Evolutionary conservation across 1,284 basidiomycete genomes (phyloP).

Genomic region (Ceratorhiza oryzae-sativae): DNA sequence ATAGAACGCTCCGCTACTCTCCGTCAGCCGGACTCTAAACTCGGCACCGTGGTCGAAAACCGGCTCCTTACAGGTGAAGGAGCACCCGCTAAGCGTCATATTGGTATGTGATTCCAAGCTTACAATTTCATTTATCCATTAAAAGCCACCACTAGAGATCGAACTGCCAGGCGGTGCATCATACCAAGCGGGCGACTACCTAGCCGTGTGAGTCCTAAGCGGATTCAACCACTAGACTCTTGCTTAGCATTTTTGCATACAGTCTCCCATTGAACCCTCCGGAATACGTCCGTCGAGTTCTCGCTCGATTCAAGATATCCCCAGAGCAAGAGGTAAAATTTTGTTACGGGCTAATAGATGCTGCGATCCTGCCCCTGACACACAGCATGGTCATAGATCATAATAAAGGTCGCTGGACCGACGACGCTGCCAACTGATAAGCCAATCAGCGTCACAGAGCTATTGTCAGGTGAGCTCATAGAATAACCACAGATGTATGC

Average conservation of each 20-base stretch:
- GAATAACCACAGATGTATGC: slow-evolving; percentile 53
- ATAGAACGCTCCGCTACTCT: slow-evolving; percentile 53
- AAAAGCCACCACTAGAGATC: slow-evolving; percentile 8
- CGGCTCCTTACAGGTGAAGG: slow-evolving; percentile 53
- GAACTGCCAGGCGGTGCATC: slow-evolving; percentile 21
- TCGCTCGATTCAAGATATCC: slow-evolving; percentile 39
- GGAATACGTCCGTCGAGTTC: slow-evolving; percentile 43
- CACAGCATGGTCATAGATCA: slow-evolving; percentile 48
- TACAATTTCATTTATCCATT: not conserved
- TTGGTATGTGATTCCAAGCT: slow-evolving; percentile 48
- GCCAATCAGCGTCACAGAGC: slow-evolving; percentile 10
- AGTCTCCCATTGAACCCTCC: slow-evolving; percentile 42
- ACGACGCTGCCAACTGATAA: slow-evolving; percentile 50
- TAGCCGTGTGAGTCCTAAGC: slow-evolving; percentile 47
- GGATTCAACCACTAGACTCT: slow-evolving; percentile 56
- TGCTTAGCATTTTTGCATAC: slow-evolving; percentile 48
- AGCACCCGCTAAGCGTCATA: slow-evolving; percentile 56
- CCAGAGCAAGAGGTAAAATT: slow-evolving; percentile 55
- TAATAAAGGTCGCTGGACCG: slow-evolving; percentile 53
- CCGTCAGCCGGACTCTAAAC: slow-evolving; percentile 53
- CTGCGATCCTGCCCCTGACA: not conserved
- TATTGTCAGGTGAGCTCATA: slow-evolving; percentile 49
- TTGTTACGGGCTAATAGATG: not conserved
- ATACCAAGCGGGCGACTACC: slow-evolving; percentile 39
- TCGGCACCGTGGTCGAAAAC: slow-evolving; percentile 56